These are phyloP conservation scores for Tolypocladium tundrense DNA, from an alignment of 2,329 filamentous ascomycete genomes.

Conservation along the genomic window DNA sequence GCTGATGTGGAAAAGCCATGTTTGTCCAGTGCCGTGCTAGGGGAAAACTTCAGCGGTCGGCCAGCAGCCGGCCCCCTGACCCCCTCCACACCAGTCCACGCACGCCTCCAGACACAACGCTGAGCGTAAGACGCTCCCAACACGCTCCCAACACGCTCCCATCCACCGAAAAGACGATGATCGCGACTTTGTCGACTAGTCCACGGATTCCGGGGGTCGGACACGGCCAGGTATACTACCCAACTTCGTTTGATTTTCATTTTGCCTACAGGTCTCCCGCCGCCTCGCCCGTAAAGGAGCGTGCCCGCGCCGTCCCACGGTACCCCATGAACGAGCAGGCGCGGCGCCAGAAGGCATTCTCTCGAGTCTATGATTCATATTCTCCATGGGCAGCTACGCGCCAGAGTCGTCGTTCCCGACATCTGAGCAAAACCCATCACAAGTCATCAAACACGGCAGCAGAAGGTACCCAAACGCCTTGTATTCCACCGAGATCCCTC, in stretches of 20 bases:
- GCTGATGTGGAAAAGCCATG: too few relatives aligned
- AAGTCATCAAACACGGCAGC: neutral
- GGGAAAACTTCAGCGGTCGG: too few relatives aligned
- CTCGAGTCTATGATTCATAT: too few relatives aligned
- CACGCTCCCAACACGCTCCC: too few relatives aligned
- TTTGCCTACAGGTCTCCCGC: neutral
- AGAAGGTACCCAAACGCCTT: neutral
- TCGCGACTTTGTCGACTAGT: too few relatives aligned
- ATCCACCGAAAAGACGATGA: too few relatives aligned
- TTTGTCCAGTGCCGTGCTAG: too few relatives aligned
- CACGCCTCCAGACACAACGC: too few relatives aligned
- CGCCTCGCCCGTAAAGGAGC: neutral
- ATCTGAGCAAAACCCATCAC: neutral
- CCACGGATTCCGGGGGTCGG: neutral
- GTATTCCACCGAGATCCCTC: neutral
- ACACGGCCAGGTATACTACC: neutral
- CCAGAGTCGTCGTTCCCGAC: neutral
- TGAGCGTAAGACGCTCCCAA: too few relatives aligned
- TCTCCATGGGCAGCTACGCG: neutral
- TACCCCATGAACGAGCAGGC: neutral
- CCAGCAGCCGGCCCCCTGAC: too few relatives aligned
- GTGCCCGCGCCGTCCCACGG: neutral
- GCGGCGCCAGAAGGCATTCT: neutral
- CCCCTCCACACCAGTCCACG: too few relatives aligned
- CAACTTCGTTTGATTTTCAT: neutral